Base-by-base conservation (phyloP, 2,329 filamentous ascomycete genomes). In the Sporothrix brunneoviolacea region DNA sequence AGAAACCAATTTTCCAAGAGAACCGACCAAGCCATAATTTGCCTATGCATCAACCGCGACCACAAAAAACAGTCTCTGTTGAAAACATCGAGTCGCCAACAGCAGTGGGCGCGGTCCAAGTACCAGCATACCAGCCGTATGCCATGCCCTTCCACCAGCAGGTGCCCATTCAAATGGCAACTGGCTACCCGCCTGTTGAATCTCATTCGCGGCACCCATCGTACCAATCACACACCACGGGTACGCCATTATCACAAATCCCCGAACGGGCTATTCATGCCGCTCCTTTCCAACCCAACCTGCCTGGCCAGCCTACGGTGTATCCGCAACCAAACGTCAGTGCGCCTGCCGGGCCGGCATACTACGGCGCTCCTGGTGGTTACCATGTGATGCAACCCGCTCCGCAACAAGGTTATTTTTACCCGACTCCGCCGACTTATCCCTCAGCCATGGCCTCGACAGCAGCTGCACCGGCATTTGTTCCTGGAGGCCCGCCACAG, bases 261-360 rank as follows among this genome's bases (percentile, higher is more conserved):
- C 91, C 91, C 2, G 91, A 96, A 67, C 83, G 91, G 50, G 88
- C 90, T 8, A 90, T 95, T 45, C 90, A 96, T 61, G 91, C 90
- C 24, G 85, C 86, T 48, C 84, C 89, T 0, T 97, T 95, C 73
- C 91, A 95, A 59, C 88, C 88, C 27, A 83, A 82, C 55, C 71
- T 35, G 24, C 30, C 46, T 2, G 39, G 39, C 12, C 54, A 54
- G 24, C 40, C 74, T 4, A 10, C 30, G 9, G 18, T 40, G 12
- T 89, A 83, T 57, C 68, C 75, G 37, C 79, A 78, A 56, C 74
- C 74, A 38, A 70, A 73, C 39, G 16, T 39, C 12, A 37, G 24
- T 8, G 35, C 28, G 4, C 33, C 48, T 8, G 13, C 32, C 0
- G 53, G 48, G 4, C 7, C 35, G 1, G 12, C 46, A 5, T 86